phyloP scores from a whole-genome alignment of 139 green algal species.

The Pedinophyceae sp. region DNA sequence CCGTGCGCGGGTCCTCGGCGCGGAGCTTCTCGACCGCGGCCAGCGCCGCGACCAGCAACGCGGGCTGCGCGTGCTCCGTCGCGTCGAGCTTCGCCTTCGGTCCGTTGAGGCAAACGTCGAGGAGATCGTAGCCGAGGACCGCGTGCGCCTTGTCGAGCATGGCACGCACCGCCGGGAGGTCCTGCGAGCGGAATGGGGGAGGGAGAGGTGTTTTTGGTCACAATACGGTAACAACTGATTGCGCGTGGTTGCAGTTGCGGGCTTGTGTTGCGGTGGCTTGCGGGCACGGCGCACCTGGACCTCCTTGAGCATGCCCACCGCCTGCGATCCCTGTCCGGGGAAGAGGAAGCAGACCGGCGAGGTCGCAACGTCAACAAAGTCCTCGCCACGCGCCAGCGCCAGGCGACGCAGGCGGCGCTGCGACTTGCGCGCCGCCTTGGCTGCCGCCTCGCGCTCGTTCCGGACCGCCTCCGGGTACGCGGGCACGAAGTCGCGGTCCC shows the following conservation, averaged over 20 bases:
- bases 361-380: not conserved
- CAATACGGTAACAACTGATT: no score
- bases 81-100: slow-evolving; percentile 74
- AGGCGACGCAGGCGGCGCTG: slow-evolving; percentile 2
- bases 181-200: no score
- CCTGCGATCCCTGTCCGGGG: slow-evolving; percentile 77
- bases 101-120: slow-evolving; percentile 37
- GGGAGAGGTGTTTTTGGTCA: no score
- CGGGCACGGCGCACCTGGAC: not conserved
- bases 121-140: slow-evolving; percentile 78
- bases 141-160: slow-evolving; percentile 61
- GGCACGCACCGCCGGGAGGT: slow-evolving; percentile 50
- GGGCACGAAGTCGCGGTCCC: slow-evolving; percentile 48
- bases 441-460: slow-evolving; percentile 8
- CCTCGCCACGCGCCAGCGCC: not conserved
- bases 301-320: slow-evolving; percentile 66
- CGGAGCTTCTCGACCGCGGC: slow-evolving; percentile 59
- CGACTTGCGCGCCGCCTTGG: slow-evolving; percentile 17
- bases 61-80: slow-evolving; percentile 59
- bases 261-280: not conserved
- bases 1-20: slow-evolving; percentile 18
- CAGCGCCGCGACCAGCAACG: slow-evolving; percentile 74
- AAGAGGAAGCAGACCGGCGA: slow-evolving; percentile 62
- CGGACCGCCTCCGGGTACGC: slow-evolving; percentile 39
- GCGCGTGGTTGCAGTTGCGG: no score